Percentiles rank a stretch among this genome's conserved stretches.
Conservation (phyloP, 1,284 basidiomycete genomes). For the Ganoderma meredithae region DNA sequence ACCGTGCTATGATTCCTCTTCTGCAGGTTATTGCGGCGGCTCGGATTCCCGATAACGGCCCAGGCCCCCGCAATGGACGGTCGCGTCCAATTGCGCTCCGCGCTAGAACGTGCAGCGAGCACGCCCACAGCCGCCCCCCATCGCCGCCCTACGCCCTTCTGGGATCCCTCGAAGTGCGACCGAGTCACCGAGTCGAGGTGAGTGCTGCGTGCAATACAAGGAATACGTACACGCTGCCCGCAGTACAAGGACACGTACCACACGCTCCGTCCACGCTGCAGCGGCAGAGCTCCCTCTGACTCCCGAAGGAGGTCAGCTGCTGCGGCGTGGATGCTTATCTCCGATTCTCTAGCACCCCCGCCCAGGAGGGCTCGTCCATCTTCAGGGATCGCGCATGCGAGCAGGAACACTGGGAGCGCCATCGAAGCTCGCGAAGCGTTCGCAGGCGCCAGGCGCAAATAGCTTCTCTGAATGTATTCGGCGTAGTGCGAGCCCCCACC, state of each 20-base stretch:
- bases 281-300: background rate
- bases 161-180: background rate
- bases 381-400: conserved; percentile 16
- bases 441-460: conserved; percentile 20
- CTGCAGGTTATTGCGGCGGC: conserved; percentile 9
- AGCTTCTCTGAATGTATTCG: conserved; percentile 15
- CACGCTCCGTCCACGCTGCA: conserved; percentile 16
- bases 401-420: conserved; percentile 23
- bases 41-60: conserved; percentile 7
- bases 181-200: conserved; percentile 2
- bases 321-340: conserved; percentile 30
- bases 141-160: background rate
- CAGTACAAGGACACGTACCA: conserved; percentile 6
- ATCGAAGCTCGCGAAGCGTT: conserved; percentile 13
- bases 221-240: background rate
- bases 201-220: conserved; percentile 3
- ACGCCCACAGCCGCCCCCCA: background rate
- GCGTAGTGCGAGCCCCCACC: background rate
- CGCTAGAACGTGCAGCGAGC: conserved; percentile 1
- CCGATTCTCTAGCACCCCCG: conserved; percentile 26
- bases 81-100: conserved; percentile 7
- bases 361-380: conserved; percentile 2
- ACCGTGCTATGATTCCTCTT: background rate
- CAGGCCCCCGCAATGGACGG: background rate
- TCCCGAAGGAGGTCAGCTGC: conserved; percentile 6